These are phyloP conservation scores for Gonium pectorale DNA, from an alignment of 139 green algal genomes.

Conservation along the genomic window DNA sequence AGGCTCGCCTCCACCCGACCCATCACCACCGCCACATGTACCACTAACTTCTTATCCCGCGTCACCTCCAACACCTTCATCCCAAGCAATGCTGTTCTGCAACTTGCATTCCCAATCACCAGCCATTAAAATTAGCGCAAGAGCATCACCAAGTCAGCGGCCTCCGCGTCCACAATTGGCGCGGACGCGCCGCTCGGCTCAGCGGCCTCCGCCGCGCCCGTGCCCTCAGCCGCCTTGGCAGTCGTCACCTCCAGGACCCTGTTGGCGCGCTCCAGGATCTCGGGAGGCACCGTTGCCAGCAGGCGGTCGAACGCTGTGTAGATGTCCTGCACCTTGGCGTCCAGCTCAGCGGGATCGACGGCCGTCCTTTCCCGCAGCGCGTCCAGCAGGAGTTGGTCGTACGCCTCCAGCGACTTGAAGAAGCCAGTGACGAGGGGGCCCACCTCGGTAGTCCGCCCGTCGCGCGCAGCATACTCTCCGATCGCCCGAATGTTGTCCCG, in stretches of 20 bases:
- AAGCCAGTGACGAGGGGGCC: constrained; percentile 51
- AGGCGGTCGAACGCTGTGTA: constrained; percentile 47
- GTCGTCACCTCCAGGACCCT: constrained; percentile 47
- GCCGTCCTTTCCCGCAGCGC: constrained; percentile 36
- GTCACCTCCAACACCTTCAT: too few relatives aligned
- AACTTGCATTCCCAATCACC: too few relatives aligned
- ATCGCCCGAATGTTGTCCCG: constrained; percentile 68
- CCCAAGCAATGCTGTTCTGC: too few relatives aligned
- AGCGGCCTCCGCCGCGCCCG: background rate
- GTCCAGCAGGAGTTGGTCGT: constrained; percentile 52
- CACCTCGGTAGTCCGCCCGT: constrained; percentile 33
- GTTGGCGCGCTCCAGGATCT: constrained; percentile 38
- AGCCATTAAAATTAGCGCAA: background rate
- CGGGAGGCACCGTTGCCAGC: constrained; percentile 53
- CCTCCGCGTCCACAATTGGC: background rate
- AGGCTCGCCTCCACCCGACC: too few relatives aligned
- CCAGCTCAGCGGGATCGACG: constrained; percentile 26
- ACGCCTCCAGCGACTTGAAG: constrained; percentile 53
- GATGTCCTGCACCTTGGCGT: constrained; percentile 39
- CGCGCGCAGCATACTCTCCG: constrained; percentile 49
- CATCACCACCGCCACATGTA: too few relatives aligned
- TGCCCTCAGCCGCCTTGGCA: background rate
- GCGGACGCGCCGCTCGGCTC: background rate
- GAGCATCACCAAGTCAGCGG: background rate
- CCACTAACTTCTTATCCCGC: too few relatives aligned